Conservation (phyloP, 768 basidiomycete species). For the Lentinula boryana region DNA sequence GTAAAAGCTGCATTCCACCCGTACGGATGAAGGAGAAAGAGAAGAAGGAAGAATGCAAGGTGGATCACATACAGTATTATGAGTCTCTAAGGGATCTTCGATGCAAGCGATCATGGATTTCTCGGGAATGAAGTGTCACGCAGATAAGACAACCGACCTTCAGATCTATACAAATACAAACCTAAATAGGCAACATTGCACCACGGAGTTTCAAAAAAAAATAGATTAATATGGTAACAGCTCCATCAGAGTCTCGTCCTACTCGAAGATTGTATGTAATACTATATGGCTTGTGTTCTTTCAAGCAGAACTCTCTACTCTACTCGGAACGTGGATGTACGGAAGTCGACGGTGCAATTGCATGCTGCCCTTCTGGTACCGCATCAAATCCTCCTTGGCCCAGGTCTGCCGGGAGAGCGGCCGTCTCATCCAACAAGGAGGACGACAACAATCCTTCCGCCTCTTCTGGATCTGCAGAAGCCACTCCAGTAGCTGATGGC, state of each 20-base stretch:
- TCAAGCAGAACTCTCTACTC: neutral
- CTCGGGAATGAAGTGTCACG: constrained; percentile 5
- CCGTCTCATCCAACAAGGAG: constrained; percentile 67
- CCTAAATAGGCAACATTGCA: neutral
- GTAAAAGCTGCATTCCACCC: constrained; percentile 1
- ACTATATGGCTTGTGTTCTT: neutral
- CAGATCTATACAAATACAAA: neutral
- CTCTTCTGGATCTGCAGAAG: constrained; percentile 51
- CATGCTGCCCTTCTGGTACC: constrained; percentile 33
- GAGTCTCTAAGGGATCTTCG: constrained; percentile 5
- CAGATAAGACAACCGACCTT: neutral
- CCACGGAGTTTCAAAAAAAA: constrained; percentile 6
- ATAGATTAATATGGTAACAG: constrained; percentile 1
- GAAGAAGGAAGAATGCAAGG: constrained; percentile 18
- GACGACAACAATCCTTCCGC: constrained; percentile 40
- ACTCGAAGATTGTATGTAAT: neutral
- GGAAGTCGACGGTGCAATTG: neutral
- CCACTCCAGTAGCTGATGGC: constrained; percentile 28
- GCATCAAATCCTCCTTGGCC: constrained; percentile 85
- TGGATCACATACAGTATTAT: constrained; percentile 23
- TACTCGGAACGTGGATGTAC: neutral
- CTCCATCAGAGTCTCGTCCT: neutral
- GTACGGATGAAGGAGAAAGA: constrained; percentile 17
- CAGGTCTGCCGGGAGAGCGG: constrained; percentile 73
- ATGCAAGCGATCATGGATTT: constrained; percentile 3